A percentile compares a stretch with the other conserved stretches of the same genome.
phyloP scores from a whole-genome alignment of 2,329 filamentous ascomycete species.

The Neofusicoccum umdonicola region DNA sequence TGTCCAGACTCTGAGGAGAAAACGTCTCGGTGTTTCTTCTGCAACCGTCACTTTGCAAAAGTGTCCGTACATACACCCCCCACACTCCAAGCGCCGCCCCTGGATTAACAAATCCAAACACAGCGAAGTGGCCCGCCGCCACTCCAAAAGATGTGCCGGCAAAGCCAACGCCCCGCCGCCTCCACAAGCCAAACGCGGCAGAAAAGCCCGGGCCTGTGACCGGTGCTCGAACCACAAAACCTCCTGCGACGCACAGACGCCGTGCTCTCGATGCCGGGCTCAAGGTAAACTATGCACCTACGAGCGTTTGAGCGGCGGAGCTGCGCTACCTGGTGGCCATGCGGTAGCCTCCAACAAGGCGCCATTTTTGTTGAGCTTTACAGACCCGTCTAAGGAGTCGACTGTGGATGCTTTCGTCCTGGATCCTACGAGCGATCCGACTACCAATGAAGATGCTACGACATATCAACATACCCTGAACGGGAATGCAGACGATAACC shows the following conservation, averaged over 20 bases:
- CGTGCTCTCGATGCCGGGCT: slow-evolving; percentile 16
- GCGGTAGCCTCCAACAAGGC: not conserved
- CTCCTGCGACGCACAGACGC: slow-evolving; percentile 15
- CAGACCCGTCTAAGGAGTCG: not conserved
- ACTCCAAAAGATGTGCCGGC: slow-evolving; percentile 9
- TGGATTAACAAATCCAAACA: not conserved
- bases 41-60: not conserved
- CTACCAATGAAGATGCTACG: not conserved
- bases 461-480: not conserved
- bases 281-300: slow-evolving; percentile 14
- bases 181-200: slow-evolving; percentile 15
- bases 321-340: not conserved
- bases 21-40: not conserved
- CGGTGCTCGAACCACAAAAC: slow-evolving; percentile 17
- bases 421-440: not conserved
- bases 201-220: slow-evolving; percentile 15
- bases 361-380: slow-evolving; percentile 16
- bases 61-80: not conserved
- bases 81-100: not conserved
- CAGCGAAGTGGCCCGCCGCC: slow-evolving; percentile 18
- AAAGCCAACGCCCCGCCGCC: slow-evolving; percentile 1
- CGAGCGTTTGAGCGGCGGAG: not conserved
- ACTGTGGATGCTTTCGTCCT: not conserved
- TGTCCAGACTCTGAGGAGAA: not conserved
- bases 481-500: not conserved